Evolutionary conservation across 1,284 basidiomycete species (phyloP), one percentile per base, ranked within the genome.

Genomic region (Xerocomus minutiporus): DNA sequence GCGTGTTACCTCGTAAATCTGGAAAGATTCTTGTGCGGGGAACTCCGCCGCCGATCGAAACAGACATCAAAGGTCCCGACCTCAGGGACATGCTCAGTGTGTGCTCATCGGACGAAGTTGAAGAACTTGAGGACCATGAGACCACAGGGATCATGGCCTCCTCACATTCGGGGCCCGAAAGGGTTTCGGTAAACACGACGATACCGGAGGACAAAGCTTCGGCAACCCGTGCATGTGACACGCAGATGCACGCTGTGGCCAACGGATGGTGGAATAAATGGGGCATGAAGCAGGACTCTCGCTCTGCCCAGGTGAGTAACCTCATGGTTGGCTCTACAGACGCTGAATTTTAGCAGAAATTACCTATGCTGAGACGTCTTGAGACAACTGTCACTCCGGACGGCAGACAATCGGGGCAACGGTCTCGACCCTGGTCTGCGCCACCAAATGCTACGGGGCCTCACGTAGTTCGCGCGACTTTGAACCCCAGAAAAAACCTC

Each of bases 211-310:
- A 60, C 17, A 55, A 54, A 26, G 67, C 65, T 23, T 39, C 48
- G 13, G 62, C 61, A 31, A 55, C 53, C 36, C 55, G 57, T 53
- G 61, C 61, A 26, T 61, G 59, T 41, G 65, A 67, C 45, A 60
- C 67, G 53, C 71, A 73, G 47, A 66, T 67, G 35, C 71, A 75
- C 45, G 70, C 70, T 26, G 81, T 86, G 35, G 77, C 79, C 43
- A 71, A 72, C 42, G 83, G 83, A 15, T 87, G 84, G 84, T 76
- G 78, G 72, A 71, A 77, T 25, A 75, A 72, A 56, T 88, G 80
- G 78, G 74, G 70, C 31, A 63, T 71, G 58, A 67, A 60, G 34
- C 54, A 57, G 35, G 57, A 58, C 34, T 53, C 59, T 50, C 48
- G 46, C 31, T 9, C 43, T 48, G 57, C 32, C 17, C 57, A 51